phyloP scores from a whole-genome alignment of 805 yeast species.

The Candida chilensis region DNA sequence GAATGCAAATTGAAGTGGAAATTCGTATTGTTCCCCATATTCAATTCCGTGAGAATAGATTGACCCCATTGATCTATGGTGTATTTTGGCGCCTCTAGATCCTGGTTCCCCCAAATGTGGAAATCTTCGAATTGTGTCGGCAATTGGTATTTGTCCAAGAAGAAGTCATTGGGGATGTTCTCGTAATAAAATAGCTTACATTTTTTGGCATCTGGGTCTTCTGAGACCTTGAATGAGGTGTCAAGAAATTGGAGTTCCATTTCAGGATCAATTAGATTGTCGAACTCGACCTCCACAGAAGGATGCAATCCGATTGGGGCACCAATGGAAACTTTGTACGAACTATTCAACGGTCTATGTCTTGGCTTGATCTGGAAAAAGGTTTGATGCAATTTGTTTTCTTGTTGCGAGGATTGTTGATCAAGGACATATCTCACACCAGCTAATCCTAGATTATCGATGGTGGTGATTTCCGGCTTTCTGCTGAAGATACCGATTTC shows the following conservation, averaged over 20 bases:
- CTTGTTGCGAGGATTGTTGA: no score
- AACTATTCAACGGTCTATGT: conserved; percentile 2
- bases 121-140: no score
- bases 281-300: not conserved
- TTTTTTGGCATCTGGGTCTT: conserved; percentile 1
- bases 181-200: conserved; percentile 2
- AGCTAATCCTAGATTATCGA: conserved; percentile 2
- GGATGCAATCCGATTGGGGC: conserved; percentile 1
- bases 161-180: conserved; percentile 3
- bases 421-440: conserved; percentile 4
- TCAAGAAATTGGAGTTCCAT: no score
- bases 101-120: conserved; percentile 55
- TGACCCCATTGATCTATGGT: conserved; percentile 32
- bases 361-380: conserved; percentile 4
- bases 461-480: conserved; percentile 3
- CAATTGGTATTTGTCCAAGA: conserved; percentile 4
- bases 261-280: not conserved
- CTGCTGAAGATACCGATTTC: conserved; percentile 4
- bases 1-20: conserved; percentile 38
- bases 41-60: conserved; percentile 7
- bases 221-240: no score
- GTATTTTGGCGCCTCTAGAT: conserved; percentile 50
- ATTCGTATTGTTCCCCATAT: conserved; percentile 7
- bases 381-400: conserved; percentile 2
- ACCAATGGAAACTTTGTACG: not conserved